Base-by-base conservation (phyloP, 176 grass and related monocot species). In the Carex cristatella region DNA sequence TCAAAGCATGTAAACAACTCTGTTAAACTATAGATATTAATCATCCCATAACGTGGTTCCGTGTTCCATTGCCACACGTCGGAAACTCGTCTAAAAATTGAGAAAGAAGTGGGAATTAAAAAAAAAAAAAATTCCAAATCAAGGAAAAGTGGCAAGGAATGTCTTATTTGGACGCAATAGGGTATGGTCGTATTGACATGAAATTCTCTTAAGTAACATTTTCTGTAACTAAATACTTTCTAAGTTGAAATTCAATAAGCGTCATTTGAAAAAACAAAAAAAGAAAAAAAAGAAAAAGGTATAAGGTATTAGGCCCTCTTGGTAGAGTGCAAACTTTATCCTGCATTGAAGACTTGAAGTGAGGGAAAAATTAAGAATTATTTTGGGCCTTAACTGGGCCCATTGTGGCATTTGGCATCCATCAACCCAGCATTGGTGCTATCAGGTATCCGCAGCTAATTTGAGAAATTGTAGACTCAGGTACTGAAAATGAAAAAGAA, bases 371-470 rank as follows among this genome's bases (percentile, higher is more conserved):
- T 2, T 2, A 40, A 58, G 35, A 35, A 42, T 35, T 16, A 0
- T 18, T 64, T 42, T 81, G 79, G 79, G 79, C 79, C 35, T 42
- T 46, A 37, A 53, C 15, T 53, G 32, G 23, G 31, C 32, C 30
- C 44, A 74, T 75, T 75, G 3, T 53, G 70, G 30, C 70, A 75
- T 75, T 73, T 75, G 19, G 15, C n/a, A 74, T 74, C 42, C n/a
- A 51, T 51, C 70, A 74, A 51, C 70, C 19, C n/a, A 49, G 70
- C n/a, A 74, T 53, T n/a, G 12, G 18, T 49, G 15, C 18, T n/a
- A 65, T 33, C 63, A 65, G 67, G 13, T 40, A 35, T 38, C 11
- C 7, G 12, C 15, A 30, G 19, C 10, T 51, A 44, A 54, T 51
- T 7, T 76, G 46, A 76, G 11, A 10, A 28, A 76, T 31, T 30